Evolutionary conservation across 1,284 basidiomycete genomes (phyloP).

Genomic region (Thecaphora thlaspeos): DNA sequence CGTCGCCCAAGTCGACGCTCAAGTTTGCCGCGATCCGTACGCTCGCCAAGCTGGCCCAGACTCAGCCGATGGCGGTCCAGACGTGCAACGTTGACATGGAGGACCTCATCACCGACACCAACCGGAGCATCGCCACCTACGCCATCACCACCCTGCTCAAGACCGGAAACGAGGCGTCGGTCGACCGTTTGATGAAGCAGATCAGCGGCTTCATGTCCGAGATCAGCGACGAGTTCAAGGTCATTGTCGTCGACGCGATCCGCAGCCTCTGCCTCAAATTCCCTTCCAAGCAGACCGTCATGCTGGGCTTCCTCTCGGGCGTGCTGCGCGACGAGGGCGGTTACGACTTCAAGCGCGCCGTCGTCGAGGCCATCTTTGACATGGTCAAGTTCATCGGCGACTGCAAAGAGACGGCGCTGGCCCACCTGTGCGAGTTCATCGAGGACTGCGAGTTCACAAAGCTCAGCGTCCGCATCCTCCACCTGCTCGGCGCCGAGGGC

Average conservation of each 20-base stretch:
- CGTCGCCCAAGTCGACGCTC: constrained; percentile 64
- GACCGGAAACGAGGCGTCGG: constrained; percentile 98
- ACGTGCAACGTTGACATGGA: constrained; percentile 97
- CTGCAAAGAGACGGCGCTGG: constrained; percentile 82
- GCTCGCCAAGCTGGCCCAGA: constrained; percentile 74
- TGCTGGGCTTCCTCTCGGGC: constrained; percentile 63
- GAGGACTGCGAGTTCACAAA: constrained; percentile 99
- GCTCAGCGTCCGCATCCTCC: constrained; percentile 92
- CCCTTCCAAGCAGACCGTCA: constrained; percentile 81
- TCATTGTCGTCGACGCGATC: constrained; percentile 98
- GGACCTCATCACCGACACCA: constrained; percentile 92
- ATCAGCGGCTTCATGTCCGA: constrained; percentile 99
- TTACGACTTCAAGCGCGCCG: constrained; percentile 98
- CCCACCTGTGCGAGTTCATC: constrained; percentile 99
- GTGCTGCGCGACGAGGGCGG: constrained; percentile 74
- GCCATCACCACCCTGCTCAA: constrained; percentile 98
- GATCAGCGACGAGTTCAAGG: constrained; percentile 99
- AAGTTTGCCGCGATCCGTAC: constrained; percentile 98
- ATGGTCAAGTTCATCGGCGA: constrained; percentile 98
- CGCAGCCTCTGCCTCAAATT: constrained; percentile 98
- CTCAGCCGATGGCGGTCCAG: constrained; percentile 79
- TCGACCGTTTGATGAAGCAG: constrained; percentile 98
- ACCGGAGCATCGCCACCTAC: constrained; percentile 95
- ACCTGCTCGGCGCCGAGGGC: constrained; percentile 91
- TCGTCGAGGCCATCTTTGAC: constrained; percentile 99